Percentiles rank a stretch among this genome's conserved stretches.
These are phyloP conservation scores for Rugosomyces carneus DNA, from an alignment of 1,284 basidiomycete genomes.

Conservation along the genomic window DNA sequence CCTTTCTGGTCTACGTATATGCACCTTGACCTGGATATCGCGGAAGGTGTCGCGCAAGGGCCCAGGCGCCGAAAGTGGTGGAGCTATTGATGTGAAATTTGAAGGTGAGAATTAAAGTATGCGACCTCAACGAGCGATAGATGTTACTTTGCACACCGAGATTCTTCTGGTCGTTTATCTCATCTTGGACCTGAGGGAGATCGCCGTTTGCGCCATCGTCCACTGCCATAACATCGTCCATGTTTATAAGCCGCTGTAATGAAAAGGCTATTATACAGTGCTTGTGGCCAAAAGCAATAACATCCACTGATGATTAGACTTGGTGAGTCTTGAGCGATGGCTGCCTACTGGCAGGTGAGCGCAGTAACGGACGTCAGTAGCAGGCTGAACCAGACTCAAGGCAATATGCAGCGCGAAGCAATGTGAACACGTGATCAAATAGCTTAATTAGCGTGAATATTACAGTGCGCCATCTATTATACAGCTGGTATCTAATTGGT, in stretches of 20 bases:
- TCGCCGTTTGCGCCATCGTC: constrained; percentile 24
- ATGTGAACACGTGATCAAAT: constrained; percentile 15
- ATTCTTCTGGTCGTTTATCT: constrained; percentile 17
- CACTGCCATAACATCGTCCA: constrained; percentile 33
- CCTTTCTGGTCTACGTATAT: constrained; percentile 67
- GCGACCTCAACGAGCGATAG: not conserved
- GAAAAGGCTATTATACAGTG: not conserved
- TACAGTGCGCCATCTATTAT: not conserved
- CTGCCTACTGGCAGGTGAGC: not conserved
- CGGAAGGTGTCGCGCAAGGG: constrained; percentile 52
- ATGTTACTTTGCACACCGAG: constrained; percentile 19
- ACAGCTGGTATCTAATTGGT: not conserved
- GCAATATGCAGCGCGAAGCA: constrained; percentile 10
- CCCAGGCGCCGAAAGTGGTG: constrained; percentile 20
- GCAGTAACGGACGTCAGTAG: constrained; percentile 4
- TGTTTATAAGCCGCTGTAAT: constrained; percentile 11
- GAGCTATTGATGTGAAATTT: constrained; percentile 15
- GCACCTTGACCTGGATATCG: constrained; percentile 78
- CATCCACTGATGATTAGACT: constrained; percentile 3
- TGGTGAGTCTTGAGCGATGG: not conserved
- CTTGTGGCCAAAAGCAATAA: not conserved
- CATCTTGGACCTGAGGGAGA: constrained; percentile 14
- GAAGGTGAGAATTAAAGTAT: constrained; percentile 5
- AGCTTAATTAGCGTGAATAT: not conserved
- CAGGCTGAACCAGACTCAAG: not conserved